Evolutionary conservation across 2,329 filamentous ascomycete genomes (phyloP).

Genomic region (Fusarium metavorans): DNA sequence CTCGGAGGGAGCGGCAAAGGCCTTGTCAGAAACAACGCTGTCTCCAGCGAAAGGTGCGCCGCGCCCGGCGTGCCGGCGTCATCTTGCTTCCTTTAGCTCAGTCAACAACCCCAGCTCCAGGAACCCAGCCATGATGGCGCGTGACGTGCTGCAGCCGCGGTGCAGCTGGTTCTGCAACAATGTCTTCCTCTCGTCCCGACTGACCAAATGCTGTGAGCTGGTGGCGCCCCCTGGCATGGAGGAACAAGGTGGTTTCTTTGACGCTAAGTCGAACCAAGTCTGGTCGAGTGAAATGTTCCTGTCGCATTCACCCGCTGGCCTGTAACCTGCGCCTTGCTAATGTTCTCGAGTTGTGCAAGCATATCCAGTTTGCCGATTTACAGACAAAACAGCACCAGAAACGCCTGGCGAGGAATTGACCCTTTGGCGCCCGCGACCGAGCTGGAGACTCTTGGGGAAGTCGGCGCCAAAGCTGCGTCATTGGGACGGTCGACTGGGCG

Average conservation of each 20-base stretch:
- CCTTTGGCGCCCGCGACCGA: not conserved
- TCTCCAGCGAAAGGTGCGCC: not conserved
- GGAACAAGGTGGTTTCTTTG: not conserved
- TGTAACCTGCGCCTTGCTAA: not conserved
- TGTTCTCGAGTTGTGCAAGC: not conserved
- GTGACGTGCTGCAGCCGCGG: conserved; percentile 23
- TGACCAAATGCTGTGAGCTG: conserved; percentile 2
- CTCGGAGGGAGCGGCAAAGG: not conserved
- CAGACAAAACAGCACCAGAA: not conserved
- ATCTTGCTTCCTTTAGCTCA: not conserved
- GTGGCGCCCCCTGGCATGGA: conserved; percentile 15
- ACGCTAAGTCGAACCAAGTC: not conserved
- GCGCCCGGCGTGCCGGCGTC: not conserved
- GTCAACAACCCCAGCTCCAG: not conserved
- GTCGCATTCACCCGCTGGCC: not conserved
- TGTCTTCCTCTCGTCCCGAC: conserved; percentile 1
- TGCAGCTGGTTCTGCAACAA: conserved; percentile 10
- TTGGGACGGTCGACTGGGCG: conserved; percentile 1
- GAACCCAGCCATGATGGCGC: conserved; percentile 11
- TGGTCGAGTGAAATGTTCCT: not conserved
- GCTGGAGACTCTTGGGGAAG: not conserved
- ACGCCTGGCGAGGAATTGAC: not conserved
- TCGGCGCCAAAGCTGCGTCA: conserved; percentile 11
- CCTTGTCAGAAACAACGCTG: not conserved
- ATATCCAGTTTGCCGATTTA: not conserved